phyloP scores from a whole-genome alignment of 176 grass and related monocot species.

The Triticum urartu region DNA sequence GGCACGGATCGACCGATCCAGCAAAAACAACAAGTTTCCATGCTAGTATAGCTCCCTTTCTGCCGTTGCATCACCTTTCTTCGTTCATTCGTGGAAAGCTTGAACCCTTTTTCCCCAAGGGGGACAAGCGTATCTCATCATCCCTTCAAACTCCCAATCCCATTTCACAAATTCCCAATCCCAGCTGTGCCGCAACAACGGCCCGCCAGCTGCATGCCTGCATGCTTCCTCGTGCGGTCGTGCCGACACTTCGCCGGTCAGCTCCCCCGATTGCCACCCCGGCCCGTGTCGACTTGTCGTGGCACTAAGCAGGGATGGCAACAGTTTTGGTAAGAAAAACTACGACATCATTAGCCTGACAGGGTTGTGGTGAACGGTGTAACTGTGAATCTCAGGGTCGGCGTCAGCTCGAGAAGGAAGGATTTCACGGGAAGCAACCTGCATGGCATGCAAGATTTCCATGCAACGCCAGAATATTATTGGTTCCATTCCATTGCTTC shows the following conservation, averaged over 20 bases:
- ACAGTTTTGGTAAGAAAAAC: no score
- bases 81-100: no score
- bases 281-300: neutral
- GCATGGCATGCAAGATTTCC: neutral
- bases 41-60: neutral
- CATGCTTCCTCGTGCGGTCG: neutral
- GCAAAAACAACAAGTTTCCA: neutral
- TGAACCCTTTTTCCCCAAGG: no score
- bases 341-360: no score
- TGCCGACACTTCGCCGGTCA: slow-evolving; percentile 30
- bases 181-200: neutral
- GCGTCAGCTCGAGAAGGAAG: slow-evolving; percentile 11
- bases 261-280: neutral
- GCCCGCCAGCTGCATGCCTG: neutral
- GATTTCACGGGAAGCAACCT: slow-evolving; percentile 37
- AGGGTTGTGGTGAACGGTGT: neutral
- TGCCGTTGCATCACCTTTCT: no score
- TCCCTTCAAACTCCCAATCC: neutral
- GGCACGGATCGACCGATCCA: neutral
- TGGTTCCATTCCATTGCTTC: neutral
- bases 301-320: no score
- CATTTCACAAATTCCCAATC: neutral
- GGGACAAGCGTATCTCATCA: neutral
- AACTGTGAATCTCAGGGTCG: neutral
- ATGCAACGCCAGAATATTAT: slow-evolving; percentile 18